Base-by-base conservation (phyloP, 495 filamentous ascomycete genomes). In the Pseudomonodictys pantanalensis region DNA sequence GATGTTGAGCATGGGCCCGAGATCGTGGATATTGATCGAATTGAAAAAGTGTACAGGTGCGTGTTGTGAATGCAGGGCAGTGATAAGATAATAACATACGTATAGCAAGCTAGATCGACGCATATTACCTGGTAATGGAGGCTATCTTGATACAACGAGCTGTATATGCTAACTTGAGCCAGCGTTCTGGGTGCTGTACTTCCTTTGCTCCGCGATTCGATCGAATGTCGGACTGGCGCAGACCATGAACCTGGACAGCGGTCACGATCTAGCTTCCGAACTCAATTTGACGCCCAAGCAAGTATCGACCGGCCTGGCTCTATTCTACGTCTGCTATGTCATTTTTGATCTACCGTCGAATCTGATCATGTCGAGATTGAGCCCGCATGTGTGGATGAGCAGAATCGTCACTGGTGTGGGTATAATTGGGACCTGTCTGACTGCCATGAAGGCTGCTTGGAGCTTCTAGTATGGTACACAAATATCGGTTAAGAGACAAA, bases 121-220 rank as follows among this genome's bases (percentile, higher is more conserved):
- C 42, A 92, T 96, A 69, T 87, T 96, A 58, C 89, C 90, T 59
- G 79, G 81, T 79, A 73, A 50, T 61, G 38, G 9, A 26, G 25
- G 30, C 64, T 67, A 3, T 63, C 30, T n/a, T n/a, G 28, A 22
- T 25, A 11, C 44, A 81, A 89, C 91, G 33, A 91, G 96, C 72
- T 96, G 91, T n/a, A n/a, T n/a, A 26, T 32, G 30, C 64, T 67
- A 3, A 67, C 30, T n/a, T n/a, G 28, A 22, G 26, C 11, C 44
- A 81, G 89, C 91, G 33, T 91, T 96, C 72, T 96, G 91, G 91
- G 73, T 86, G n/a, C 79, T 96, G 7, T 96, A 96, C 74, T 95
- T 96, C 71, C 79, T 96, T 56, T 90, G 88, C 78, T 93, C 92
- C 0, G 90, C 90, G 51, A 90, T 95, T 68, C 86, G 90, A 43